Conservation (phyloP, 805 yeast genomes). For the Hanseniaspora meyeri region DNA sequence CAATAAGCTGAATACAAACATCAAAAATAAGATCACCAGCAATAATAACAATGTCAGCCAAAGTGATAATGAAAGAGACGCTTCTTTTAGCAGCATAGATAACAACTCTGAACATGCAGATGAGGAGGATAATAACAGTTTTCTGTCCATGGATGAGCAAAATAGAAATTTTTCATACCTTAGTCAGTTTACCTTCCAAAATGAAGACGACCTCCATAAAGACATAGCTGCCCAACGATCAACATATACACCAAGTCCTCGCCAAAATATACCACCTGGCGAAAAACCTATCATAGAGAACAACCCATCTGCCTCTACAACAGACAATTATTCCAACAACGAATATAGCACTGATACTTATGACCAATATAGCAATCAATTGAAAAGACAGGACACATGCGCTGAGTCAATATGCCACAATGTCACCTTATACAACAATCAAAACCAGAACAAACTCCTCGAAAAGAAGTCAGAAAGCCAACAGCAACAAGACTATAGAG, state of each 20-base stretch:
- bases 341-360: not conserved
- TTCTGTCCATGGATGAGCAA: not conserved
- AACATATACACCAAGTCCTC: slow-evolving; percentile 4
- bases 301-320: not conserved
- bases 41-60: not conserved
- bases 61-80: not conserved
- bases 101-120: not conserved
- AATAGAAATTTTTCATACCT: not conserved
- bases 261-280: not conserved
- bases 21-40: not conserved
- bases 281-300: not conserved
- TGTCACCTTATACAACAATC: slow-evolving; percentile 4
- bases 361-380: not conserved
- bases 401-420: slow-evolving; percentile 1
- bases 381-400: not conserved
- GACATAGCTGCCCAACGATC: not conserved
- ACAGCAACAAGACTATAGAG: slow-evolving; percentile 25
- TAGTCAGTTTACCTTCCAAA: not conserved
- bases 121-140: not conserved
- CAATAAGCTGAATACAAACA: slow-evolving; percentile 6
- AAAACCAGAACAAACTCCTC: not conserved
- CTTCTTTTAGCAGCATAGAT: not conserved
- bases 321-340: not conserved
- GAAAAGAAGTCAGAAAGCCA: not conserved
- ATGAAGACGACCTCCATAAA: not conserved